A percentile compares a stretch with the other conserved stretches of the same genome.
These are phyloP conservation scores for Microsporum ferrugineum DNA, from an alignment of 2,329 filamentous ascomycete species.

Conservation along the genomic window DNA sequence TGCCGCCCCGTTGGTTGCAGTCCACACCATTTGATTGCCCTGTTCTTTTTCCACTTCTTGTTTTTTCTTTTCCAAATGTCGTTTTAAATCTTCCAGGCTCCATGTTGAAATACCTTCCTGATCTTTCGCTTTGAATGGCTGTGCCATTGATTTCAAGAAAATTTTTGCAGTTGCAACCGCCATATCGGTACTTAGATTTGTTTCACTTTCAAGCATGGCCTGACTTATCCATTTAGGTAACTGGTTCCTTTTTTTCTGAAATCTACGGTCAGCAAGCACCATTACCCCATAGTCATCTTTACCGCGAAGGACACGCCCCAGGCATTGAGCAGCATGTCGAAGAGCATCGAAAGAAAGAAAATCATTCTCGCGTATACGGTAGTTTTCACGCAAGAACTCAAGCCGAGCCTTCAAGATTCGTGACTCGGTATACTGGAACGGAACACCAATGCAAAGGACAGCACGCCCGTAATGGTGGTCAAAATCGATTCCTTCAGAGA, in stretches of 20 bases:
- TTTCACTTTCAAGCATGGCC: constrained; percentile 70
- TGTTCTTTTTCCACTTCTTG: constrained; percentile 56
- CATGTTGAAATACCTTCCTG: constrained; percentile 91
- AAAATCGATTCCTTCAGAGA: constrained; percentile 97
- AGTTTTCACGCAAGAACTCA: constrained; percentile 93
- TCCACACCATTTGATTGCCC: constrained; percentile 40
- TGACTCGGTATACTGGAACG: constrained; percentile 97
- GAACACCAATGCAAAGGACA: constrained; percentile 90
- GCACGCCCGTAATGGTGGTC: constrained; percentile 96
- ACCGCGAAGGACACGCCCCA: constrained; percentile 84
- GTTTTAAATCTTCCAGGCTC: constrained; percentile 66
- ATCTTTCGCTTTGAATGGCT: constrained; percentile 69
- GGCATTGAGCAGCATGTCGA: constrained; percentile 94
- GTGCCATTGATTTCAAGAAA: constrained; percentile 83
- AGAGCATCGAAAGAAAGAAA: constrained; percentile 98
- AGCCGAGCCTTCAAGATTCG: constrained; percentile 90
- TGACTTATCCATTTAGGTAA: constrained; percentile 95
- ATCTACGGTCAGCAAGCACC: constrained; percentile 89
- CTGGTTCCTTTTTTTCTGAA: constrained; percentile 81
- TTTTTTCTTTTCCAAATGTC: constrained; percentile 57
- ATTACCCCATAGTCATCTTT: constrained; percentile 99
- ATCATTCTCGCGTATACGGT: constrained; percentile 92
- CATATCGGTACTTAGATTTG: constrained; percentile 91
- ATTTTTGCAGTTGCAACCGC: constrained; percentile 78
- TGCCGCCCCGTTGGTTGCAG: neutral